phyloP scores from a whole-genome alignment of 179 eudicot species.

The Sideroxylon spinosum region DNA sequence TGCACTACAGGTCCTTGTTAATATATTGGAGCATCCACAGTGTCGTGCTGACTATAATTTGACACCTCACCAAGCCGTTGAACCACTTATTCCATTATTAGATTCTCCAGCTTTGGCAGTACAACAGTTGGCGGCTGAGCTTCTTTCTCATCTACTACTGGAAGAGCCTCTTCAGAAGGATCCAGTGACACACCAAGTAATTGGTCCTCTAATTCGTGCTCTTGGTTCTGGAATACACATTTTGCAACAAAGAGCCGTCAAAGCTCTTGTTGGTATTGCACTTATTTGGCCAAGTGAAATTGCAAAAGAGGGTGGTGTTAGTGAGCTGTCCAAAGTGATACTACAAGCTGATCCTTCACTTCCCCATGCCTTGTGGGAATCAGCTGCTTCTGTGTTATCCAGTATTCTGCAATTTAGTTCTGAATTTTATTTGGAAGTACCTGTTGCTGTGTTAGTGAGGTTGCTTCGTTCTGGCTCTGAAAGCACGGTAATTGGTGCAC shows the following conservation, averaged over 20 bases:
- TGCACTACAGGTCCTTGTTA: conserved; percentile 87
- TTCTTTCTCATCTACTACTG: conserved; percentile 77
- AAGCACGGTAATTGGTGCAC: conserved; percentile 73
- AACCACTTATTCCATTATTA: conserved; percentile 76
- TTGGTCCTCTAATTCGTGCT: conserved; percentile 78
- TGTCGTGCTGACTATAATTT: conserved; percentile 67
- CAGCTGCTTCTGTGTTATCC: conserved; percentile 84
- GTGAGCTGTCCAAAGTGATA: conserved; percentile 81
- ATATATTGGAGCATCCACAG: conserved; percentile 82
- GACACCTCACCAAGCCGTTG: conserved; percentile 77
- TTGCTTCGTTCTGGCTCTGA: conserved; percentile 87
- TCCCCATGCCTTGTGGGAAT: conserved; percentile 94
- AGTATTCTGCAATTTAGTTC: conserved; percentile 91
- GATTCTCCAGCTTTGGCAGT: conserved; percentile 77
- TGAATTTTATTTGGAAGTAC: conserved; percentile 92
- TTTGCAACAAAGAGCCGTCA: conserved; percentile 84
- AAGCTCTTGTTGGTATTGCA: conserved; percentile 78
- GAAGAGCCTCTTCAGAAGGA: conserved; percentile 91
- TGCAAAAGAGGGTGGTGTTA: conserved; percentile 93
- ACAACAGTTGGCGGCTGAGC: conserved; percentile 91
- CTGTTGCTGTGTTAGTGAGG: conserved; percentile 85
- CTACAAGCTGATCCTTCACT: conserved; percentile 77
- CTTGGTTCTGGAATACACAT: conserved; percentile 79
- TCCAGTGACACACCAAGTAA: conserved; percentile 64
- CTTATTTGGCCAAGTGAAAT: conserved; percentile 87